Conservation (phyloP, 805 yeast genomes). For the Suhomyces tanzawaensis region DNA sequence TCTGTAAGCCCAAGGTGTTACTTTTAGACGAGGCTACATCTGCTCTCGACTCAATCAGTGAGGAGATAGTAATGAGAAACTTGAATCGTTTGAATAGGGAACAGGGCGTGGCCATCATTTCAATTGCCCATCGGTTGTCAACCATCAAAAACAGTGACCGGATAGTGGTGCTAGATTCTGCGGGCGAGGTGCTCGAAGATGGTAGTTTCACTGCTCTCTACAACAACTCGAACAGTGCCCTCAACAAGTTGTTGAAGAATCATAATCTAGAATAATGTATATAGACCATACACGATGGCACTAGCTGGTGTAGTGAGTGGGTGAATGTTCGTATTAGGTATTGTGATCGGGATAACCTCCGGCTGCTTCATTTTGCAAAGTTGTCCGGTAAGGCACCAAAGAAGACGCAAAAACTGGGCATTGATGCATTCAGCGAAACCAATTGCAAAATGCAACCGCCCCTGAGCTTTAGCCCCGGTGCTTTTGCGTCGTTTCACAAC, state of each 20-base stretch:
- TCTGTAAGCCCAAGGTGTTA: conserved; percentile 74
- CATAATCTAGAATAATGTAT: conserved; percentile 9
- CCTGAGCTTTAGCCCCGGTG: no score
- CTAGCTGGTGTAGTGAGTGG: no score
- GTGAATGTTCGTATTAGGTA: no score
- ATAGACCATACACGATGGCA: no score
- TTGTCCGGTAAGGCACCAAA: no score
- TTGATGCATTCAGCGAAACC: no score
- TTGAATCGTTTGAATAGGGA: conserved; percentile 52
- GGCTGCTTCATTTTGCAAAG: no score
- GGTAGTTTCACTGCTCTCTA: conserved; percentile 35
- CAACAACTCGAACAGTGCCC: conserved; percentile 27
- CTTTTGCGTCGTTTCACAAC: no score
- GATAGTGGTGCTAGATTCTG: conserved; percentile 61
- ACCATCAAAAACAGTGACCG: conserved; percentile 82
- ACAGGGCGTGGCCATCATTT: conserved; percentile 66
- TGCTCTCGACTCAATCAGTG: conserved; percentile 87
- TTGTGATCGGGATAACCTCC: no score
- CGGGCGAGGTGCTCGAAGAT: conserved; percentile 66
- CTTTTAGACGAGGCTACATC: conserved; percentile 94
- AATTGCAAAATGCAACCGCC: no score
- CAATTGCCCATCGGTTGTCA: conserved; percentile 88
- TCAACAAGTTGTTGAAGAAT: conserved; percentile 35
- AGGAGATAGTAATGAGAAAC: conserved; percentile 77
- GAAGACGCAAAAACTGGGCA: no score